Evolutionary conservation across 441 rosid species (phyloP), one percentile per base, ranked within the genome.

Genomic region (Metrosideros polymorpha): DNA sequence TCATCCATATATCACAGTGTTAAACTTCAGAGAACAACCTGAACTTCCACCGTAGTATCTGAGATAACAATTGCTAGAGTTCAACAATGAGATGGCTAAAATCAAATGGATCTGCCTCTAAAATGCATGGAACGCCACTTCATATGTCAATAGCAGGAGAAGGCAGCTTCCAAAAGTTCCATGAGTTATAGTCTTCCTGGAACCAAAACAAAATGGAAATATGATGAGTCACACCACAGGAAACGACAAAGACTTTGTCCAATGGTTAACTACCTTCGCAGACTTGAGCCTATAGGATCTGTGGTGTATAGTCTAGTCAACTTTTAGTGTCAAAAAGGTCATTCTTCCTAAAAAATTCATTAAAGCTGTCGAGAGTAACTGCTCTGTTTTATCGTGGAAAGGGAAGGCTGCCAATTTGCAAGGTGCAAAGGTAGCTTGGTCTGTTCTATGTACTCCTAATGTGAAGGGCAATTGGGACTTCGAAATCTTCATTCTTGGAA

Each of bases 101-200:
- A 71, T 71, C 79, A 71, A 22, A 71, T 39, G 79, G 79, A 22
- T 71, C 79, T 39, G 79, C 79, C 79, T 71, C 79, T 39, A 39
- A 71, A 71, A 35, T 71, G 79, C 79, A 39, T 71, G 79, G 47
- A 71, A 22, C 79, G 1, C 79, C 79, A 39, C 79, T 71, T 71
- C 79, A 71, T 39, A 71, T 39, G 47, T 85, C 90, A 83, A 92
- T 51, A 50, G 57, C 83, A 76, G 94, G 97, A 86, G 96, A 92
- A 9, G 99, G 98, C 61, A 97, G 88, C 90, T 89, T 97, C 99
- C 99, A 97, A 92, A 84, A 97, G 91, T 97, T 97, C 99, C 99
- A 97, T 29, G 97, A 88, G 91, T 97, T 97, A 86, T 86, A 97
- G 88, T 94, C 98, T 92, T 97, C 99, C 99, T 97, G 96, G 79